phyloP scores from a whole-genome alignment of 192 early-diverging fungal species.

The Funneliformis geosporum region DNA sequence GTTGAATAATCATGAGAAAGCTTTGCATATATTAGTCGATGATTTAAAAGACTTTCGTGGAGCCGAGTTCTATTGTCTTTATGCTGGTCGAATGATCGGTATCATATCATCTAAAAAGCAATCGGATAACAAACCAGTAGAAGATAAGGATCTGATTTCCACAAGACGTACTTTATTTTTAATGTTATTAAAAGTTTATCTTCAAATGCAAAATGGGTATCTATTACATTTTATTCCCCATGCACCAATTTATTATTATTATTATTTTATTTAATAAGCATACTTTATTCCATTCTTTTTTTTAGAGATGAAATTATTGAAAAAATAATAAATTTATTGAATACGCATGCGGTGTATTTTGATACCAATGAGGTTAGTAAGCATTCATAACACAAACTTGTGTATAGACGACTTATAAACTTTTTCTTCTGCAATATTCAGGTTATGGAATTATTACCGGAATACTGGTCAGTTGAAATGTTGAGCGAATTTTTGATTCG shows the following conservation, averaged over 20 bases:
- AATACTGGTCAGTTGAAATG: constrained; percentile 54
- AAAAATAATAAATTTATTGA: constrained; percentile 47
- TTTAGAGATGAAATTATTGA: constrained; percentile 37
- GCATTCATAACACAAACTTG: background rate
- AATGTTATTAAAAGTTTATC: constrained; percentile 51
- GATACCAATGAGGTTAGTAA: constrained; percentile 51
- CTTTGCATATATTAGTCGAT: constrained; percentile 48
- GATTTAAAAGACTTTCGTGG: constrained; percentile 55
- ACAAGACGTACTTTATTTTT: constrained; percentile 46
- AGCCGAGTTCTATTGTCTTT: constrained; percentile 56
- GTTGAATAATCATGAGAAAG: constrained; percentile 47
- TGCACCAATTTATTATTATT: background rate
- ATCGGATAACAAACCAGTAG: constrained; percentile 1
- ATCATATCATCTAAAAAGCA: constrained; percentile 28
- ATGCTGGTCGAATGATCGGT: constrained; percentile 46
- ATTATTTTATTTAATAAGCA: background rate
- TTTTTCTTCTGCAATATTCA: constrained; percentile 19
- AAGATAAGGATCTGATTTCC: constrained; percentile 18
- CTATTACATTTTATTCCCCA: constrained; percentile 20
- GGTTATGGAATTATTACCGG: constrained; percentile 53
- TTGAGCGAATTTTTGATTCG: constrained; percentile 48
- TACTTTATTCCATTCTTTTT: background rate
- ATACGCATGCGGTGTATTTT: constrained; percentile 56
- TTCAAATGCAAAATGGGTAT: constrained; percentile 47
- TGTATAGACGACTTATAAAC: background rate